Evolutionary conservation across 805 yeast species (phyloP).

Genomic region (Clavispora santaluciae): DNA sequence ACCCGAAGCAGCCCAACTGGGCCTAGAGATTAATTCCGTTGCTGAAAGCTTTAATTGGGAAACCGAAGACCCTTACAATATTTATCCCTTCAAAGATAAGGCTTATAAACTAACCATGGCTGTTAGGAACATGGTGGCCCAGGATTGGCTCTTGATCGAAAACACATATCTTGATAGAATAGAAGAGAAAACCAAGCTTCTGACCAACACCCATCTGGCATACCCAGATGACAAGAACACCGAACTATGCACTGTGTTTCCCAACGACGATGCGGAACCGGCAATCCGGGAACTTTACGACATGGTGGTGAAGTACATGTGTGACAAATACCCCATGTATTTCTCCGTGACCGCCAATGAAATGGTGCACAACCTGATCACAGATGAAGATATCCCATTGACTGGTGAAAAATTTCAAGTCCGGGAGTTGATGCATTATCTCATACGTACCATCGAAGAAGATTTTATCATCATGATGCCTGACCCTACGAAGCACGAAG

Average conservation of each 20-base stretch:
- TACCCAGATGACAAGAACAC: slow-evolving; percentile 26
- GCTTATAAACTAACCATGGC: slow-evolving; percentile 34
- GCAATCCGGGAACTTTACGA: slow-evolving; percentile 36
- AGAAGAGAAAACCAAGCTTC: slow-evolving; percentile 24
- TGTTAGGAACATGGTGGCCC: slow-evolving; percentile 21
- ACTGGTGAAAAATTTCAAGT: slow-evolving; percentile 4
- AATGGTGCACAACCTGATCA: slow-evolving; percentile 24
- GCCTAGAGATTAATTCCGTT: slow-evolving; percentile 4
- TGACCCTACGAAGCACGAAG: slow-evolving; percentile 25
- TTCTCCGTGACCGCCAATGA: slow-evolving; percentile 17
- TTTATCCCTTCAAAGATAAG: slow-evolving; percentile 54
- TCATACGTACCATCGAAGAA: slow-evolving; percentile 34
- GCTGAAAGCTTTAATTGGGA: slow-evolving; percentile 12
- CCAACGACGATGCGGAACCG: slow-evolving; percentile 27
- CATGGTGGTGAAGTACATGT: slow-evolving; percentile 26
- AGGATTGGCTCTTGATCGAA: slow-evolving; percentile 40
- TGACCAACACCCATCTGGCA: slow-evolving; percentile 28
- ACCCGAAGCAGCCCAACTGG: not conserved
- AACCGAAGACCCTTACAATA: slow-evolving; percentile 10
- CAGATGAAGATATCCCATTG: slow-evolving; percentile 19
- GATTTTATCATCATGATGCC: slow-evolving; percentile 37
- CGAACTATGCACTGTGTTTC: slow-evolving; percentile 26
- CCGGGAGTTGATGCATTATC: slow-evolving; percentile 17
- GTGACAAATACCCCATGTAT: slow-evolving; percentile 36
- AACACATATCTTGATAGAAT: slow-evolving; percentile 26